Evolutionary conservation across 495 filamentous ascomycete species (phyloP).

Genomic region (Hypoxylon lienhwacheense): DNA sequence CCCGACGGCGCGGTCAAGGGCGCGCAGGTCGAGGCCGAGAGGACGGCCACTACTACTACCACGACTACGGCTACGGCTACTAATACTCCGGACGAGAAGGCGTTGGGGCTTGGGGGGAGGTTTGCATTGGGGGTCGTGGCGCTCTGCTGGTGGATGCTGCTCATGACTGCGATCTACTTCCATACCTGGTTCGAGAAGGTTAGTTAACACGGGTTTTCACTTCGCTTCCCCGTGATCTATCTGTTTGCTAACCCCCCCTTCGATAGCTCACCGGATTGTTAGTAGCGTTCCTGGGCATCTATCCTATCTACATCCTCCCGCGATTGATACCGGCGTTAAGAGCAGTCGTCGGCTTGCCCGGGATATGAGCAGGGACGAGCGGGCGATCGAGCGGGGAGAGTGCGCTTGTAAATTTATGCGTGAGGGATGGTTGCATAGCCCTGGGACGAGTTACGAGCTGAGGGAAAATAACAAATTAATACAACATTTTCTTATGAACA

Average conservation of each 20-base stretch:
- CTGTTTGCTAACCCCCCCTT: conserved; percentile 15
- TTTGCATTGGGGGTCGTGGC: conserved; percentile 56
- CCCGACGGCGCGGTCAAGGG: conserved; percentile 59
- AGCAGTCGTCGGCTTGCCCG: conserved; percentile 72
- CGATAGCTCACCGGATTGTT: conserved; percentile 69
- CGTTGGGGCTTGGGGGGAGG: conserved; percentile 49
- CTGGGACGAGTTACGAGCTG: conserved; percentile 10
- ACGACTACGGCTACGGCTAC: no score
- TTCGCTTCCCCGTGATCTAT: not conserved
- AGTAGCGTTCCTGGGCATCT: conserved; percentile 69
- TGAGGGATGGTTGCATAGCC: not conserved
- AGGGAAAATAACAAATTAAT: conserved; percentile 1
- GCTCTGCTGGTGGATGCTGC: conserved; percentile 87
- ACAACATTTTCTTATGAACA: no score
- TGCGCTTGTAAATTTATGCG: not conserved
- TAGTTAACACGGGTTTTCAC: conserved; percentile 30
- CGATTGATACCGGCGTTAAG: conserved; percentile 64
- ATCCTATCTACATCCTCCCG: conserved; percentile 75
- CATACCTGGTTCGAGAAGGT: conserved; percentile 99
- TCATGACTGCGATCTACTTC: conserved; percentile 97
- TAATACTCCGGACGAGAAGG: conserved; percentile 26
- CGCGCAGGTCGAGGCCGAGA: conserved; percentile 45
- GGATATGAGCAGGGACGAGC: conserved; percentile 48
- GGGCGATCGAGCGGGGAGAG: not conserved
- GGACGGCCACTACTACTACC: not conserved